A percentile compares a stretch with the other conserved stretches of the same genome.
These are phyloP conservation scores for Closterium sp. DNA, from an alignment of 139 green algal genomes.

Conservation along the genomic window DNA sequence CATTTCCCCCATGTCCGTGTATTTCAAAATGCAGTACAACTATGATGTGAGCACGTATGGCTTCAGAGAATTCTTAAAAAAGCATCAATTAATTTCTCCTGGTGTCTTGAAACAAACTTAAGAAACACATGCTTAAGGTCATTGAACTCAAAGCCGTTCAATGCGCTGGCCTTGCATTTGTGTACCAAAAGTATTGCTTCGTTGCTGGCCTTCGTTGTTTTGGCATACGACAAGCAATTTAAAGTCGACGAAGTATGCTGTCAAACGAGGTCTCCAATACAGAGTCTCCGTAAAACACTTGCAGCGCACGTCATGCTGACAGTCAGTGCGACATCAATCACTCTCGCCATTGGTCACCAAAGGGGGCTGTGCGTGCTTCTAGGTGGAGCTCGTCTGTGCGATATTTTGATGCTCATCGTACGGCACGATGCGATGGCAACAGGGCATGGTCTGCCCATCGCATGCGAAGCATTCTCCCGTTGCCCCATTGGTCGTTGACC, in stretches of 20 bases:
- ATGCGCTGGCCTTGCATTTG: neutral
- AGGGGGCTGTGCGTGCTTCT: neutral
- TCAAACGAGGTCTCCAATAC: neutral
- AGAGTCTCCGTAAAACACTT: neutral
- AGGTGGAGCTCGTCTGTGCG: neutral
- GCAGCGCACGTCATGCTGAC: neutral
- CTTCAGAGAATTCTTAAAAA: slow-evolving; percentile 49
- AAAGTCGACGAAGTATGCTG: too few species aligned
- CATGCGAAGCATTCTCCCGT: neutral
- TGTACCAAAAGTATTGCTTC: too few species aligned
- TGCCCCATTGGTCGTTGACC: neutral
- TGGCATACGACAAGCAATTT: too few species aligned
- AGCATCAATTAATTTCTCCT: neutral
- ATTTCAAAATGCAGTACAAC: slow-evolving; percentile 19
- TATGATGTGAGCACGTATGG: slow-evolving; percentile 48
- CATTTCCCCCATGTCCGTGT: neutral
- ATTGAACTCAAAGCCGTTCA: neutral
- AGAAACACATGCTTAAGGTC: neutral
- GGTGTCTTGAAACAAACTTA: neutral
- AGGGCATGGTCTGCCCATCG: neutral
- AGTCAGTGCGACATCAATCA: neutral
- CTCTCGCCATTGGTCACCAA: neutral
- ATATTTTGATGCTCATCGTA: neutral
- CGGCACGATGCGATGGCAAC: neutral
- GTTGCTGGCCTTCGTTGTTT: too few species aligned